Evolutionary conservation across 148 eudicot species (phyloP).

Genomic region (Hydrangea macrophylla): DNA sequence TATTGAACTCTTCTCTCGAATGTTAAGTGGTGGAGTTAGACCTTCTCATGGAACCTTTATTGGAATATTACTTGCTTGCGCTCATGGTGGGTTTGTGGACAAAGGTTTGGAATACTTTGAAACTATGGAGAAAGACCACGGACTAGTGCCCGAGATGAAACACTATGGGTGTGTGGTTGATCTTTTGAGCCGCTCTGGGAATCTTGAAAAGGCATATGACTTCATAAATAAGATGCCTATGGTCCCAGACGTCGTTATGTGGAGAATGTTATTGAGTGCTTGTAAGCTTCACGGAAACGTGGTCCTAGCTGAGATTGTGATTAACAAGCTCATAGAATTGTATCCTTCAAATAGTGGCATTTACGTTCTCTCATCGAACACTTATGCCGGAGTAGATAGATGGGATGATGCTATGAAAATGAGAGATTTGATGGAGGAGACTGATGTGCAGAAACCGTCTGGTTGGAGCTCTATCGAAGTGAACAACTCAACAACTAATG

Average conservation of each 20-base stretch:
- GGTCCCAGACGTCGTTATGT: conserved; percentile 44
- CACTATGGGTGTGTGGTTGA: conserved; percentile 83
- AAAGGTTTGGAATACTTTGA: conserved; percentile 54
- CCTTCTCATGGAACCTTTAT: conserved; percentile 69
- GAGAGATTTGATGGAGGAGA: conserved; percentile 48
- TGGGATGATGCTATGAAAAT: conserved; percentile 67
- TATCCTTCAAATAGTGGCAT: conserved; percentile 66
- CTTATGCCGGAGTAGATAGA: conserved; percentile 59
- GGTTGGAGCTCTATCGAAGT: conserved; percentile 57
- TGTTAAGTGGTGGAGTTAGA: conserved; percentile 35
- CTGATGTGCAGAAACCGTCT: conserved; percentile 46
- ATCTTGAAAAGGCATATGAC: conserved; percentile 54
- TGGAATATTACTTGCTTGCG: conserved; percentile 66
- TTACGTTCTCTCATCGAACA: conserved; percentile 54
- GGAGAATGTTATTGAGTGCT: conserved; percentile 73
- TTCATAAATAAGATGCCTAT: conserved; percentile 59
- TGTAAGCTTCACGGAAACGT: conserved; percentile 63
- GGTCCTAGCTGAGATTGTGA: conserved; percentile 50
- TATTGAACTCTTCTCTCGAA: conserved; percentile 48
- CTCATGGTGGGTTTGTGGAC: conserved; percentile 66
- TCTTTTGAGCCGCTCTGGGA: conserved; percentile 68
- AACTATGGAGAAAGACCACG: conserved; percentile 50
- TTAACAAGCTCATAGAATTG: conserved; percentile 49
- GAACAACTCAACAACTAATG: not conserved
- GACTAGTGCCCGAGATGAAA: conserved; percentile 64